Base-by-base conservation (phyloP, 108 stramenopile genomes). In the Conticribra guillardii region DNA sequence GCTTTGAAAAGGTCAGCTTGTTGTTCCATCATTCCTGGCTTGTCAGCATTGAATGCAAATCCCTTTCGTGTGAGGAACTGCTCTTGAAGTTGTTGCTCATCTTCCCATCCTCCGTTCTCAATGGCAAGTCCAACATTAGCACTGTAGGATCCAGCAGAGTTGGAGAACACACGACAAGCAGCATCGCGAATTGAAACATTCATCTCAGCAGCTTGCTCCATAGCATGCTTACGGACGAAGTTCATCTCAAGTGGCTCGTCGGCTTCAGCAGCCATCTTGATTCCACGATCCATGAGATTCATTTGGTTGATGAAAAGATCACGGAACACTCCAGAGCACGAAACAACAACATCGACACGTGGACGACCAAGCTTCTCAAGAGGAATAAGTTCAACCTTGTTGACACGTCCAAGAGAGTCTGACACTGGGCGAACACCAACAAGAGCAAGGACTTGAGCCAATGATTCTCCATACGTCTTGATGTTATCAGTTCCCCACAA, bases 281-380 rank as follows among this genome's bases (percentile, higher is more conserved):
- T 94, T 50, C 93, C 97, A 52, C 97, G 86, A 85, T 98, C 97
- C 80, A 98, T 93, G 64, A 98, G 78, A 85, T 98, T 98, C 97
- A 98, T 98, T 82, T 98, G 97, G 90, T 98, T 98, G 90, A 98
- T 98, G 93, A 98, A 98, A 19, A 98, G 82, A 79, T 98, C 97
- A 64, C 97, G 93, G 95, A 98, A 98, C 47, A 98, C 97, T 53
- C 97, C 97, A 28, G 96, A 97, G 84, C 97, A 98, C 0, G 95
- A 95, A 8, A 98, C 97, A 51, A 98, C 97, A 51, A 98, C 97
- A 76, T 98, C 97, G 62, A 98, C 82, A 70, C 97, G 95, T 51
- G 97, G 97, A 34, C 97, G 89, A 17, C 95, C 95, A 57, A 98
- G 93, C 64, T 95, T 86, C 68, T 98, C 96, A n/a, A 98, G 87